These are phyloP conservation scores for Trametes polyzona DNA, from an alignment of 1,284 basidiomycete species.

Conservation along the genomic window DNA sequence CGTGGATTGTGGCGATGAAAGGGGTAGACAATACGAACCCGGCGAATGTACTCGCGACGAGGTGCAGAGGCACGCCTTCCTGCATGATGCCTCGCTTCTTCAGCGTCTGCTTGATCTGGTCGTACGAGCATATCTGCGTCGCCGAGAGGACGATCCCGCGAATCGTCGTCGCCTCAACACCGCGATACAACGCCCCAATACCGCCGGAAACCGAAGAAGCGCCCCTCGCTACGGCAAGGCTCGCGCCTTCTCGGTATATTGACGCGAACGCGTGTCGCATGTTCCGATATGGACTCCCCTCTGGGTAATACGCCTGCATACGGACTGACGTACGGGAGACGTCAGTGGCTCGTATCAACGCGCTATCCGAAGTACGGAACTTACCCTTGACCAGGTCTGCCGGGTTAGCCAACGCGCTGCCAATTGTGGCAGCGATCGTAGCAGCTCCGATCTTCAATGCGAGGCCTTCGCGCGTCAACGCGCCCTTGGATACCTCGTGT, in stretches of 20 bases:
- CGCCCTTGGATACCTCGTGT: conserved; percentile 30
- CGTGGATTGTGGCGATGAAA: neutral
- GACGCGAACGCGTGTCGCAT: conserved; percentile 39
- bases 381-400: conserved; percentile 44
- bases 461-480: conserved; percentile 38
- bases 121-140: conserved; percentile 45
- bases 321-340: conserved; percentile 32
- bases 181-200: conserved; percentile 39
- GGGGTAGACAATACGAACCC: conserved; percentile 29
- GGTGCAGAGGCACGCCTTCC: conserved; percentile 40
- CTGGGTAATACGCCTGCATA: conserved; percentile 44
- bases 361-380: neutral
- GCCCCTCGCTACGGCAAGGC: conserved; percentile 9
- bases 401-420: conserved; percentile 44
- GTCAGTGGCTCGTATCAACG: neutral
- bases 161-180: conserved; percentile 42
- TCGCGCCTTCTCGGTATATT: conserved; percentile 40
- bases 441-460: conserved; percentile 41
- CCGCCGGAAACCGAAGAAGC: conserved; percentile 31
- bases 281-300: conserved; percentile 39
- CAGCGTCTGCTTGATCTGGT: conserved; percentile 43
- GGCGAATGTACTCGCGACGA: conserved; percentile 43
- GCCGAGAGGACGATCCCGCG: conserved; percentile 42
- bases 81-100: conserved; percentile 39
- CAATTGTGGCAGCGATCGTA: conserved; percentile 40